These are phyloP conservation scores for Hypoxylon rubiginosum DNA, from an alignment of 2,329 filamentous ascomycete species.

Conservation along the genomic window DNA sequence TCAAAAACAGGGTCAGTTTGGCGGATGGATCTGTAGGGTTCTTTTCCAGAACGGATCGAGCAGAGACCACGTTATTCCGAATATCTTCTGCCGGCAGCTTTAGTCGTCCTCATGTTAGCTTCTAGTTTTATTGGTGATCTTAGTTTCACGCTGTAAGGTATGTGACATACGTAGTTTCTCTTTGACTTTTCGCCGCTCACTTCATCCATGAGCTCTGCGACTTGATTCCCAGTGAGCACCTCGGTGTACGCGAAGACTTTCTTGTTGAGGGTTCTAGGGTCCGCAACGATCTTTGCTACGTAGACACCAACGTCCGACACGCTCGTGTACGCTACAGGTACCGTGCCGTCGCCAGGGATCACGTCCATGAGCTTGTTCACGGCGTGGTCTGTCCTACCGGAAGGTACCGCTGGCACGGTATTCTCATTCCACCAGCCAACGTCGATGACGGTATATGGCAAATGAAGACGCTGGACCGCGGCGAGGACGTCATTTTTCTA, in stretches of 20 bases:
- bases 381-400: slow-evolving; percentile 32
- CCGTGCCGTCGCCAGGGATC: slow-evolving; percentile 60
- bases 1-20: neutral
- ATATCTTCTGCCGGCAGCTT: slow-evolving; percentile 29
- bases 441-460: slow-evolving; percentile 44
- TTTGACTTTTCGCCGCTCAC: slow-evolving; percentile 58
- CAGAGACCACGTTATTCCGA: neutral
- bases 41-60: slow-evolving; percentile 1
- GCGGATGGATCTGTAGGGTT: slow-evolving; percentile 18
- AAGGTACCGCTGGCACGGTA: slow-evolving; percentile 27
- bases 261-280: slow-evolving; percentile 65
- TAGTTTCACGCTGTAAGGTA: neutral
- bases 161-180: slow-evolving; percentile 26
- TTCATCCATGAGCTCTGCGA: slow-evolving; percentile 59
- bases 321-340: slow-evolving; percentile 59
- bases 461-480: slow-evolving; percentile 35
- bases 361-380: slow-evolving; percentile 7
- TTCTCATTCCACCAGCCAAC: slow-evolving; percentile 43
- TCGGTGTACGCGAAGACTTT: slow-evolving; percentile 62
- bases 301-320: slow-evolving; percentile 63
- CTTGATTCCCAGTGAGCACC: slow-evolving; percentile 59
- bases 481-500: slow-evolving; percentile 43
- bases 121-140: neutral
- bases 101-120: slow-evolving; percentile 2
- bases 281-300: slow-evolving; percentile 62